Conservation (phyloP, 495 filamentous ascomycete species). For the Xylaria longipes region DNA sequence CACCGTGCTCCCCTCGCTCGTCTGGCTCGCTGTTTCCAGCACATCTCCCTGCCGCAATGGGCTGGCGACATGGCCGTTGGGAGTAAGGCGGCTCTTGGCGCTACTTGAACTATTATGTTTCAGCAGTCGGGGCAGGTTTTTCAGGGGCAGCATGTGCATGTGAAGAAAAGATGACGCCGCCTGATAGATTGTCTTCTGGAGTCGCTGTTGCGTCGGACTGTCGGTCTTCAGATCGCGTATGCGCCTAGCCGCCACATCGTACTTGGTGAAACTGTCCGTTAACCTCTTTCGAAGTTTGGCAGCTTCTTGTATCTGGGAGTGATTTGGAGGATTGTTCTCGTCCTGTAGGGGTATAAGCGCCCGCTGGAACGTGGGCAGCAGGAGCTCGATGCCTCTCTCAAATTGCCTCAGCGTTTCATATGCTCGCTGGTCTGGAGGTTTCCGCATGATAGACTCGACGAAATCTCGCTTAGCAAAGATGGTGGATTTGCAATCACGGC, state of each 20-base stretch:
- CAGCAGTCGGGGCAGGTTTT: slow-evolving; percentile 81
- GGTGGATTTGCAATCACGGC: slow-evolving; percentile 83
- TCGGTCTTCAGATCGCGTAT: slow-evolving; percentile 77
- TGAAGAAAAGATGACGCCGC: slow-evolving; percentile 86
- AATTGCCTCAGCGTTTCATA: slow-evolving; percentile 92
- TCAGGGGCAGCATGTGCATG: slow-evolving; percentile 90
- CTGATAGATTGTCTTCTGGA: slow-evolving; percentile 87
- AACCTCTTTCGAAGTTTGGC: slow-evolving; percentile 89
- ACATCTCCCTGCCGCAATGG: slow-evolving; percentile 53
- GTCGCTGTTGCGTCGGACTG: slow-evolving; percentile 72
- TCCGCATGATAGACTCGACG: slow-evolving; percentile 66
- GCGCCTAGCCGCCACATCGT: slow-evolving; percentile 81
- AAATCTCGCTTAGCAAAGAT: slow-evolving; percentile 89
- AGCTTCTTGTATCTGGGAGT: slow-evolving; percentile 81
- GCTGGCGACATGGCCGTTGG: slow-evolving; percentile 44
- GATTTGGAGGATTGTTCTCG: slow-evolving; percentile 64
- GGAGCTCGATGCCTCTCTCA: slow-evolving; percentile 81
- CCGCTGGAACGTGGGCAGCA: slow-evolving; percentile 88
- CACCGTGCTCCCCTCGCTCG: slow-evolving; percentile 64
- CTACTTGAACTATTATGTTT: slow-evolving; percentile 67
- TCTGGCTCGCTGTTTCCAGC: slow-evolving; percentile 66
- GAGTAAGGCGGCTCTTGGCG: slow-evolving; percentile 46
- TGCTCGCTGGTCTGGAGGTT: slow-evolving; percentile 76
- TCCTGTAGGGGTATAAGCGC: slow-evolving; percentile 64
- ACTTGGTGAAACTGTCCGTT: slow-evolving; percentile 89